Conservation (phyloP, 2,329 filamentous ascomycete genomes). For the Ophiocordyceps camponoti-leonardi region DNA sequence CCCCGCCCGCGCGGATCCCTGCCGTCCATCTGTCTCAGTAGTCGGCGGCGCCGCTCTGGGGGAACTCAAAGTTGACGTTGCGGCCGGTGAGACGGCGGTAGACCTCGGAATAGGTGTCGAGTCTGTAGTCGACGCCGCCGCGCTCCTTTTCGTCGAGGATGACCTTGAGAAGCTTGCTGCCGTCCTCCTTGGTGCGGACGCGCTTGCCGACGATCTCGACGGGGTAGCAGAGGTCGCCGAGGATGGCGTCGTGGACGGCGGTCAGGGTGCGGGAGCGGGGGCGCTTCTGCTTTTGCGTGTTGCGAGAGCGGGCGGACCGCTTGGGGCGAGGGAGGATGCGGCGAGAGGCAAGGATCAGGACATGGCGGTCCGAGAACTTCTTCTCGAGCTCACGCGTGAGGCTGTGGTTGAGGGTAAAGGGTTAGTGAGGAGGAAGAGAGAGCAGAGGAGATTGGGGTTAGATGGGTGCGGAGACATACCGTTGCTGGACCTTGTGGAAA, state of each 20-base stretch:
- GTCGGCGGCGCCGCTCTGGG: slow-evolving; percentile 62
- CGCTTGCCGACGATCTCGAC: slow-evolving; percentile 99
- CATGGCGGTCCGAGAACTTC: slow-evolving; percentile 99
- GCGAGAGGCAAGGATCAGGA: slow-evolving; percentile 96
- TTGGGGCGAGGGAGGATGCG: slow-evolving; percentile 97
- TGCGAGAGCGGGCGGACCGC: slow-evolving; percentile 92
- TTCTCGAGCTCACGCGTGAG: slow-evolving; percentile 99
- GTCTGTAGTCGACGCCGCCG: slow-evolving; percentile 96
- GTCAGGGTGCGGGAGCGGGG: slow-evolving; percentile 95
- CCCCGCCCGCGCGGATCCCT: background rate
- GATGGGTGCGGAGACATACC: slow-evolving; percentile 44
- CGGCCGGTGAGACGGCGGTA: slow-evolving; percentile 97
- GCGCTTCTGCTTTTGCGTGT: slow-evolving; percentile 96
- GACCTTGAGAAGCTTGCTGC: slow-evolving; percentile 96
- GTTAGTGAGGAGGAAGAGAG: background rate
- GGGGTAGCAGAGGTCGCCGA: slow-evolving; percentile 95
- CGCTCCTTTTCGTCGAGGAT: slow-evolving; percentile 99
- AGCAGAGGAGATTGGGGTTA: background rate
- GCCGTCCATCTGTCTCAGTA: slow-evolving; percentile 43
- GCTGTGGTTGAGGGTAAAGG: slow-evolving; percentile 31
- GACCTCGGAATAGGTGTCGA: slow-evolving; percentile 99
- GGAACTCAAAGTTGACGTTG: slow-evolving; percentile 96
- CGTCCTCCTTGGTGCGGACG: slow-evolving; percentile 95
- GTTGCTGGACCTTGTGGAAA: slow-evolving; percentile 99
- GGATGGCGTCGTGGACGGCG: slow-evolving; percentile 96